phyloP scores from a whole-genome alignment of 2,329 filamentous ascomycete species.

The Fusarium citri region DNA sequence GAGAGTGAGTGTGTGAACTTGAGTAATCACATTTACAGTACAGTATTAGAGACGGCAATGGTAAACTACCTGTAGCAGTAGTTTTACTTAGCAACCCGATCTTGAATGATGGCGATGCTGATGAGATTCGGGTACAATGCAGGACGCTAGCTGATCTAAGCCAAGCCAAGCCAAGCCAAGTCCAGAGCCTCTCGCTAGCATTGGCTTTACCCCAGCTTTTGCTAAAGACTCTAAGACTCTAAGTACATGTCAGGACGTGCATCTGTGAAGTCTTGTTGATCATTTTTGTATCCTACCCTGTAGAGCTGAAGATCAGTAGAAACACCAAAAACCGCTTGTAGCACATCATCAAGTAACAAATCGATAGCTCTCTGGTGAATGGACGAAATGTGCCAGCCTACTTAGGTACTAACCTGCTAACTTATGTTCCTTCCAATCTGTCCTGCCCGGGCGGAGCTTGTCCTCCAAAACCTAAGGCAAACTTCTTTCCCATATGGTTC shows the following conservation, averaged over 20 bases:
- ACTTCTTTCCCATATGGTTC: background rate
- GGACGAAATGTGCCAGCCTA: background rate
- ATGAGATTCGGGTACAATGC: background rate
- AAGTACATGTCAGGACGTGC: too few relatives aligned
- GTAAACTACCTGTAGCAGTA: background rate
- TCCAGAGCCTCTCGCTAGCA: constrained; percentile 1
- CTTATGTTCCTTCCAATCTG: background rate
- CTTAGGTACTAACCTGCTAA: background rate
- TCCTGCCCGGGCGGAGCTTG: background rate
- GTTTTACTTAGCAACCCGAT: constrained; percentile 24
- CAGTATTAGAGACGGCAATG: background rate
- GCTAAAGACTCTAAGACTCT: too few relatives aligned
- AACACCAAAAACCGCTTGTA: constrained; percentile 19
- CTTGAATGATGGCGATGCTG: background rate
- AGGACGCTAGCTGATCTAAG: background rate
- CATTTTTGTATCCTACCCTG: too few relatives aligned
- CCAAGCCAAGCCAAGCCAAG: background rate
- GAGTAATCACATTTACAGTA: background rate
- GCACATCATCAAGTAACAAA: background rate
- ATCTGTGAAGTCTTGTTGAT: too few relatives aligned
- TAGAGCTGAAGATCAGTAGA: constrained; percentile 9
- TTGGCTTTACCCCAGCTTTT: constrained; percentile 13
- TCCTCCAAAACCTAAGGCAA: background rate
- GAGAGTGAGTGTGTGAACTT: background rate
- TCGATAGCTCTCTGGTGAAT: background rate